Evolutionary conservation across 164 flowering plant species (phyloP), one percentile per base, ranked within the genome.

Genomic region (Macadamia tetraphylla): DNA sequence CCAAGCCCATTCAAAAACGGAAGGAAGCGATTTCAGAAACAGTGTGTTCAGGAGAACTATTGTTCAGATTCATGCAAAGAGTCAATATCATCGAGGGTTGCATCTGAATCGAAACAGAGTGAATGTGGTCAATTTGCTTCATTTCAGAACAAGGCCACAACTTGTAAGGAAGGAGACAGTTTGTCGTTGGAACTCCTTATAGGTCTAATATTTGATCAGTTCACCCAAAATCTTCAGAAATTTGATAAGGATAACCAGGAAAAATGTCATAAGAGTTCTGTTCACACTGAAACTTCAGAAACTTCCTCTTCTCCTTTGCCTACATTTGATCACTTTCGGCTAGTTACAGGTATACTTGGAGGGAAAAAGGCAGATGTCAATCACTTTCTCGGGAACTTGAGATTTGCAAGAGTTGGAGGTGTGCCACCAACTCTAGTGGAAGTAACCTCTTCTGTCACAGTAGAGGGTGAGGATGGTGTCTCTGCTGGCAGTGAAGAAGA

Each of bases 361-460:
- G 88, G 87, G 58, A 79, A 82, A 75, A 86, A 82, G 69, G 87
- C 81, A 18, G 90, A 92, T 69, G 81, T 86, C 5, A 79, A 83
- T 83, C 77, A 74, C 3, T 81, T 92, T 72, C 63, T 90, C 49
- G 87, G 89, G 30, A 90, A 88, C 70, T 65, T 94, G 78, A 82
- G 74, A 64, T 94, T 94, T 85, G 99, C 99, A 0, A 87, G 89
- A 69, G 87, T 94, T 31, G 96, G 94, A 65, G 98, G 96, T 52
- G 80, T 82, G 6, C 91, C 97, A 0, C 68, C 87, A 4, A 77
- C 86, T 75, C 66, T 90, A 49, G 87, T 89, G 65, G 94, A 81
- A 56, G 90, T 82, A 43, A 55, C 83, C 61, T 70, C 88, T 64
- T 23, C 23, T 23, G 74, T 82, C 18, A 83, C 82, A 62, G 92